Base-by-base conservation (phyloP, 139 green algal species). In the Nannochloris sp. region DNA sequence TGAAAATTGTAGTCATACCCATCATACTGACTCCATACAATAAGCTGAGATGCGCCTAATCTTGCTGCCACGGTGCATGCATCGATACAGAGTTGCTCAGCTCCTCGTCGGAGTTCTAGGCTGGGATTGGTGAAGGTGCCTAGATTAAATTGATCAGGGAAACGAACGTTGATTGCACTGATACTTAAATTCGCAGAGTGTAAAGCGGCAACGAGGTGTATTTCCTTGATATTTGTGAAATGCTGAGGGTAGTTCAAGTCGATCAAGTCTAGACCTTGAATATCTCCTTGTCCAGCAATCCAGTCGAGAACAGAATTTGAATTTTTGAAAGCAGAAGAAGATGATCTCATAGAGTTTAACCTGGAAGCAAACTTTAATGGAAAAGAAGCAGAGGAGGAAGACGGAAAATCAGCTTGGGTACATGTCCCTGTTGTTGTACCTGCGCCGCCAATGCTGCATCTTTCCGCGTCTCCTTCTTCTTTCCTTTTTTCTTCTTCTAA, bases 161-260 rank as follows among this genome's bases (percentile, higher is more conserved):
- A 89, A 25, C 83, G 78, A n/a, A 83, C 74, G 29, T 35, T 2
- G 56, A 51, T 51, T 51, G 42, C 42, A 19, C 42, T 19, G 19
- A 19, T 19, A 19, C 19, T 51, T 51, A 51, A 51, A 19, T 19
- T 19, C 19, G 42, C 42, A 19, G 19, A 19, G 19, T 19, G 19
- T 19, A 51, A 19, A 19, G 42, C 42, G 42, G 42, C 19, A 6
- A 61, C 3, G 30, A 67, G 60, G 60, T 77, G 44, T 25, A 65
- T 6, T 19, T 32, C 4, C 1, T 6, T 38, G 2, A 64, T 37
- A 2, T 70, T 73, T 39, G 72, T 44, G 1, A 76, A 45, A 67
- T 87, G 78, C 65, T 88, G 71, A 2, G 83, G 83, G 71, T 83
- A 84, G 59, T 90, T 90, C 29, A 90, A 70, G 54, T 81, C 60